These are phyloP conservation scores for Xerocomellus dryophilus DNA, from an alignment of 768 basidiomycete genomes.

Conservation along the genomic window DNA sequence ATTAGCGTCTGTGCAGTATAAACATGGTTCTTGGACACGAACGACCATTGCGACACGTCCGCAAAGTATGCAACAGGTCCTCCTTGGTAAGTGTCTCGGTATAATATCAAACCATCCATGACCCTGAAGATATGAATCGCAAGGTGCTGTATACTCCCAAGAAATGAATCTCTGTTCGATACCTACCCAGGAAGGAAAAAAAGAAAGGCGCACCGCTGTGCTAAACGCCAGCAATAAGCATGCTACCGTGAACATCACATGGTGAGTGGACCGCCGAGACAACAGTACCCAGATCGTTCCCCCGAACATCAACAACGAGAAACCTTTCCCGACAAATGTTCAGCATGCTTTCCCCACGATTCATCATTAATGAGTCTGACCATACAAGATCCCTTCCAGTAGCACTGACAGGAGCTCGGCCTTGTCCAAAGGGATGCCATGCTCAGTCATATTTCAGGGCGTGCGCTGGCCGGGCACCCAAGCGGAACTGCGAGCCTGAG, in stretches of 20 bases:
- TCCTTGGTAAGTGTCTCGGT: constrained; percentile 19
- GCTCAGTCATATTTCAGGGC: not conserved
- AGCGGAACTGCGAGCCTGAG: too few relatives aligned
- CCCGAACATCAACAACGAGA: constrained; percentile 35
- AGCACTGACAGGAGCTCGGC: constrained; percentile 3
- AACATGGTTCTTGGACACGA: not conserved
- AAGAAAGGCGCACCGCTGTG: constrained; percentile 19
- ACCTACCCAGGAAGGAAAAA: not conserved
- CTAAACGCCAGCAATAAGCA: constrained; percentile 24
- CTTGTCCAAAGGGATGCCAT: constrained; percentile 1
- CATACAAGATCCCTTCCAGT: constrained; percentile 13
- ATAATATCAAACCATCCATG: constrained; percentile 22
- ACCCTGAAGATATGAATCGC: constrained; percentile 21
- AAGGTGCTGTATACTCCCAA: constrained; percentile 20
- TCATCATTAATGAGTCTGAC: not conserved
- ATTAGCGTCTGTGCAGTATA: constrained; percentile 12
- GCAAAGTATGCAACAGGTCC: constrained; percentile 27
- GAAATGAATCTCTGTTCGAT: not conserved
- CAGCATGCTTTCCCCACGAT: not conserved
- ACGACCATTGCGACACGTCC: constrained; percentile 9
- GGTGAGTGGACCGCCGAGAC: constrained; percentile 5
- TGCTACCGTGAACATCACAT: constrained; percentile 18
- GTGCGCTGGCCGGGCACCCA: not conserved
- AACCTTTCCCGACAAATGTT: constrained; percentile 16
- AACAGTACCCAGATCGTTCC: constrained; percentile 26